Conservation (phyloP, 305 asterid species). For the Petunia hybrid region DNA sequence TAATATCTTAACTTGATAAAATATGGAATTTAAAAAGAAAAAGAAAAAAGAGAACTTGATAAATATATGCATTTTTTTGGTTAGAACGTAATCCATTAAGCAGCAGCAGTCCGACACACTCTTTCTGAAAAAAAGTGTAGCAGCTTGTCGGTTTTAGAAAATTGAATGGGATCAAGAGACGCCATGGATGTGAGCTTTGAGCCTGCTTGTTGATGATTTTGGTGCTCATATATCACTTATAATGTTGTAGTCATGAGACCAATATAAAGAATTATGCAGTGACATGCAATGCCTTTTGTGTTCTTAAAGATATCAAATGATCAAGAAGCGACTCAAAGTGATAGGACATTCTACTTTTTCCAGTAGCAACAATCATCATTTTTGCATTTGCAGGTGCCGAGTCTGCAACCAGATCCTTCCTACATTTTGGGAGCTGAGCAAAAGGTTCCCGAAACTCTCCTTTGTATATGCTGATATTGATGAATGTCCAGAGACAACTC, state of each 20-base stretch:
- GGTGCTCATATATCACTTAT: too few relatives aligned
- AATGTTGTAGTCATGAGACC: background rate
- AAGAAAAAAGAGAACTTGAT: background rate
- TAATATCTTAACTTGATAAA: too few relatives aligned
- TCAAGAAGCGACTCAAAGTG: background rate
- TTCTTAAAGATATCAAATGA: background rate
- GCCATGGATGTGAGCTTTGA: too few relatives aligned
- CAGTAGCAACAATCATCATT: background rate
- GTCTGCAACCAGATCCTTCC: slow-evolving; percentile 85
- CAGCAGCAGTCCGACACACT: background rate
- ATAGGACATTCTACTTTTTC: background rate
- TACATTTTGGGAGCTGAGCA: slow-evolving; percentile 60
- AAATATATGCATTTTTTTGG: background rate
- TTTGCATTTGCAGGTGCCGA: slow-evolving; percentile 64
- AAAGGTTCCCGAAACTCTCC: slow-evolving; percentile 66
- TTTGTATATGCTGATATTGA: slow-evolving; percentile 89
- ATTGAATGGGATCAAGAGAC: too few relatives aligned
- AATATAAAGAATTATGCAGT: background rate
- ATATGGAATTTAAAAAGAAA: too few relatives aligned
- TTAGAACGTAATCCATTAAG: background rate
- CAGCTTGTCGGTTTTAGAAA: too few relatives aligned
- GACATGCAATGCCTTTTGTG: background rate
- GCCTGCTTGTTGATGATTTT: background rate
- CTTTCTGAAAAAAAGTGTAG: background rate
- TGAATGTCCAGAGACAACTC: slow-evolving; percentile 91